Evolutionary conservation across 257 asterid species (phyloP), one percentile per base, ranked within the genome.

Genomic region (Primulina huaijiensis): DNA sequence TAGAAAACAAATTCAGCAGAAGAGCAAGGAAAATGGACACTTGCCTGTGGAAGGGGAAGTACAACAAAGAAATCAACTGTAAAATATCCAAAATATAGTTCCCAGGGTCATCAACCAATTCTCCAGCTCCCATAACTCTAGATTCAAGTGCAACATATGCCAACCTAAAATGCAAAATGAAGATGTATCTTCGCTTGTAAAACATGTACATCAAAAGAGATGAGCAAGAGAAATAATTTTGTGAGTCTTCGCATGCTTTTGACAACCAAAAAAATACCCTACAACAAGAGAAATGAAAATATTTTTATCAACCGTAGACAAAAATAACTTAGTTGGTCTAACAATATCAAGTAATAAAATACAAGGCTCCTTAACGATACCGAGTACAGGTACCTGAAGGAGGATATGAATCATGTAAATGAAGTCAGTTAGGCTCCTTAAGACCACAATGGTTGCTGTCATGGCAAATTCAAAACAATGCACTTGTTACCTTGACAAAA

Each of bases 91-190:
- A 60, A 60, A 91, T 77, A 82, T 91, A 91, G 63, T 91, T 76
- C 64, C 68, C 84, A 60, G 97, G 97, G 62, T 86, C 83, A 65
- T 82, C 87, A 30, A 72, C 92, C 37, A 86, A 73, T 64, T 84
- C 89, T 61, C 89, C 92, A 65, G 96, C 85, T 60, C 96, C 96
- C 60, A 77, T 85, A 29, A 91, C 91, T 85, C 82, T 80, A 53
- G 96, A 79, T 74, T 87, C 92, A 55, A 92, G 96, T 76, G 87
- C 83, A 79, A 91, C 85, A 78, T 85, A 91, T 75, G 97, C 96
- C 78, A 89, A 79, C 83, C 90, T 82, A n/a, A n/a, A n/a, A n/a
- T n/a, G 96, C 82, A 87, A 80, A 78, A 82, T 20, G 64, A 69
- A 62, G n/a, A 67, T 17, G 69, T 67, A 63, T 31, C 5, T 59